A percentile compares a stretch with the other conserved stretches of the same genome.
phyloP scores from a whole-genome alignment of 2,329 filamentous ascomycete species.

The Exophiala calicioides region DNA sequence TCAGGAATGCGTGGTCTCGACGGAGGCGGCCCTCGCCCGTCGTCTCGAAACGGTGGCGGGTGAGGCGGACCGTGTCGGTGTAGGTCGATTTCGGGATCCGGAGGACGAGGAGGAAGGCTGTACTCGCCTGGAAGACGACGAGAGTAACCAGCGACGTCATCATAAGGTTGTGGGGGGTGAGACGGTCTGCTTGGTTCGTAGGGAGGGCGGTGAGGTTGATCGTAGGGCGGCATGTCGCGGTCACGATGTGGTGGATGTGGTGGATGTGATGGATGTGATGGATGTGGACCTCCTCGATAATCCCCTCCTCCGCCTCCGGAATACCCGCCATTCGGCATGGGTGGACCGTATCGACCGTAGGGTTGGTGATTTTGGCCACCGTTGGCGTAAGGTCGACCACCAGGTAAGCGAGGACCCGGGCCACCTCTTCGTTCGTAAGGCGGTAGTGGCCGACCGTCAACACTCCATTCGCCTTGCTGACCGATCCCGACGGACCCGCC shows the following conservation, averaged over 20 bases:
- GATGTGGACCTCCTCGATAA: conserved; percentile 21
- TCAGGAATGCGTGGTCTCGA: conserved; percentile 19
- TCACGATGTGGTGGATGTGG: conserved; percentile 14
- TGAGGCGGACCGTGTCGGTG: conserved; percentile 23
- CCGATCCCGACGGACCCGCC: conserved; percentile 83
- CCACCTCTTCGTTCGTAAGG: conserved; percentile 36
- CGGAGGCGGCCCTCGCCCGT: conserved; percentile 25
- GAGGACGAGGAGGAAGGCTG: conserved; percentile 25
- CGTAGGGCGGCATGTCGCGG: conserved; percentile 25
- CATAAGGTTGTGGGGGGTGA: conserved; percentile 20
- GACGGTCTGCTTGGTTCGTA: conserved; percentile 18
- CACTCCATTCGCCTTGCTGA: conserved; percentile 60
- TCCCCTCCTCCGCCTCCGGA: conserved; percentile 20
- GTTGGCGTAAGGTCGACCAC: conserved; percentile 36
- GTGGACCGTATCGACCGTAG: conserved; percentile 14
- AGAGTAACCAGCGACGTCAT: conserved; percentile 26
- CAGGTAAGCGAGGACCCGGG: conserved; percentile 40
- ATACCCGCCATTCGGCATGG: conserved; percentile 24
- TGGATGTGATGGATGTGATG: too few relatives aligned
- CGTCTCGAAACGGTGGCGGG: conserved; percentile 26
- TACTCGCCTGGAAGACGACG: conserved; percentile 24
- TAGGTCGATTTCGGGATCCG: conserved; percentile 19
- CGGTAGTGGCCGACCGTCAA: conserved; percentile 36
- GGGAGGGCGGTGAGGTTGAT: conserved; percentile 22
- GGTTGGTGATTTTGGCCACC: conserved; percentile 21